Evolutionary conservation across 2,329 filamentous ascomycete genomes (phyloP), one percentile per base, ranked within the genome.

Genomic region (Cordyceps sp.): DNA sequence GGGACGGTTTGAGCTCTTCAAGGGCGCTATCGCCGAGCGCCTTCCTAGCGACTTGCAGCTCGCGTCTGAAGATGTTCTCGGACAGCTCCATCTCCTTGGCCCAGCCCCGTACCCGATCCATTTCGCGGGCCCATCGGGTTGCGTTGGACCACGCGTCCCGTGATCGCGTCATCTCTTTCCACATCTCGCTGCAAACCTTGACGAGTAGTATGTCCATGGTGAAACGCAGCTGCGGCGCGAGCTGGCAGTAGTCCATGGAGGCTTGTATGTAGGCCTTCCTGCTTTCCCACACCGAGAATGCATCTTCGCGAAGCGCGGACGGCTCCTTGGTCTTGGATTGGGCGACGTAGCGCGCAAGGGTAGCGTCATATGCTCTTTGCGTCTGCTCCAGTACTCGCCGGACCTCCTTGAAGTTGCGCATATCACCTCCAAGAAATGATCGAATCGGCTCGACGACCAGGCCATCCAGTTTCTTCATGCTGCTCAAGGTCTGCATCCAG

Each of bases 291-390:
- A 96, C 73, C 49, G 90, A 78, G 47, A 98, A 98, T 1, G 90
- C 90, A 55, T 98, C 90, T 53, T 98, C 90, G 37, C 90, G 71
- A 34, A 98, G 62, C 1, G 85, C 73, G 0, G 85, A 94, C 0
- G 88, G 73, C 54, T 98, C 90, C 56, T 96, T 98, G 6, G 83
- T 78, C 61, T 94, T 96, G 41, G 77, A 80, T 54, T 94, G 85
- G 4, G 70, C 64, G 5, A 85, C 69, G 48, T 93, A 96, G 36
- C 86, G 74, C 16, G 81, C 72, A 36, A 94, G 68, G 4, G 81
- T 73, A 33, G 70, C 69, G 51, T 98, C 90, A 46, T 86, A 93
- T 4, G 71, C 69, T 54, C 84, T 83, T 54, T 98, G 90, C 0
- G 82, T 66, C 29, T 72, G 62, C 37, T 94, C 88, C 34, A 96